phyloP scores from a whole-genome alignment of 371 early-diverging fungal species.

The Coelomomyces lativittatus region DNA sequence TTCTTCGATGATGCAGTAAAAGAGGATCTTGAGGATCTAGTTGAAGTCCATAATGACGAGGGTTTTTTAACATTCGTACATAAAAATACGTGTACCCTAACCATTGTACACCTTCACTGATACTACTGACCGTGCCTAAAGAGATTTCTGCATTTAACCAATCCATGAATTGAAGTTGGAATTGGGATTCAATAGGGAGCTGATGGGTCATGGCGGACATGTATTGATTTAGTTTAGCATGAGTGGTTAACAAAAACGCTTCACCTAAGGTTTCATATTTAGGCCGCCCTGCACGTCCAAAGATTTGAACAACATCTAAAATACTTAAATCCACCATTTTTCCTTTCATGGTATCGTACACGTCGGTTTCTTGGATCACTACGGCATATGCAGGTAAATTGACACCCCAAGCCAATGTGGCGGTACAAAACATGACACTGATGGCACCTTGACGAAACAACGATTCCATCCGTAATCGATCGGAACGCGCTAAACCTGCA shows the following conservation, averaged over 20 bases:
- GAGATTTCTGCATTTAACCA: slow-evolving; percentile 94
- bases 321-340: slow-evolving; percentile 77
- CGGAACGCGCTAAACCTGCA: slow-evolving; percentile 85
- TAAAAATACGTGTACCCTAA: slow-evolving; percentile 92
- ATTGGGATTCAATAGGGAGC: slow-evolving; percentile 89
- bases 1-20: slow-evolving; percentile 51
- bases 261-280: slow-evolving; percentile 82
- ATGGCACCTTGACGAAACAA: slow-evolving; percentile 79
- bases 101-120: slow-evolving; percentile 90
- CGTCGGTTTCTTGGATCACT: slow-evolving; percentile 93
- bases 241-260: slow-evolving; percentile 75
- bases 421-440: slow-evolving; percentile 87
- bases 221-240: slow-evolving; percentile 79
- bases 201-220: slow-evolving; percentile 86
- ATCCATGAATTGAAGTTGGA: slow-evolving; percentile 70
- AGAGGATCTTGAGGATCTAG: slow-evolving; percentile 62
- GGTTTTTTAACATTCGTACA: slow-evolving; percentile 89
- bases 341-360: slow-evolving; percentile 87
- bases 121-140: slow-evolving; percentile 76
- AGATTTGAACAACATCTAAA: slow-evolving; percentile 94
- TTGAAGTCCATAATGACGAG: slow-evolving; percentile 72
- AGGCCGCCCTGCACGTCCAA: slow-evolving; percentile 98
- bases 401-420: slow-evolving; percentile 99
- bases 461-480: slow-evolving; percentile 71
- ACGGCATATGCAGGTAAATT: slow-evolving; percentile 98